phyloP scores from a whole-genome alignment of 2,329 filamentous ascomycete species.

The Paramyrothecium sp. region DNA sequence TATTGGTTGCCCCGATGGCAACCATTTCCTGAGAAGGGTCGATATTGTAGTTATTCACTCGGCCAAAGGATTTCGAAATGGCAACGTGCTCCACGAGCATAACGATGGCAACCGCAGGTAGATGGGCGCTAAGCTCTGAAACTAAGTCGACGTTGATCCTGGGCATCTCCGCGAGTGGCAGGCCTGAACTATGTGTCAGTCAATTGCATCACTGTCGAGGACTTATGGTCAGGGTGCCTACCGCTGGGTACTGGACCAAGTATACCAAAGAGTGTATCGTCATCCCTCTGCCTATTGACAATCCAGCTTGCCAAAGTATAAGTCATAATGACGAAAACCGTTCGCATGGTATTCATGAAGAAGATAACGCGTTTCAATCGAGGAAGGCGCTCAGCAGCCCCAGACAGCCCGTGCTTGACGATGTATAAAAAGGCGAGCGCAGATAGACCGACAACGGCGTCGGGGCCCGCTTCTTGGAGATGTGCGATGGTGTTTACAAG shows the following conservation, averaged over 20 bases:
- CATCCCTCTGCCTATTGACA: slow-evolving; percentile 67
- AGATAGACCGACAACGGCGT: slow-evolving; percentile 86
- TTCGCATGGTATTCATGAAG: slow-evolving; percentile 87
- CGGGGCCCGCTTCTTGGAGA: slow-evolving; percentile 64
- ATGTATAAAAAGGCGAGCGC: slow-evolving; percentile 75
- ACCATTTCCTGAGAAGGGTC: slow-evolving; percentile 95
- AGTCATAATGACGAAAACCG: slow-evolving; percentile 85
- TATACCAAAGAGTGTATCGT: slow-evolving; percentile 69
- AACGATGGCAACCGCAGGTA: slow-evolving; percentile 90
- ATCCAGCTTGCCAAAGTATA: slow-evolving; percentile 91
- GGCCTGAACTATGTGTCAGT: slow-evolving; percentile 47
- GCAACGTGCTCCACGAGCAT: slow-evolving; percentile 95
- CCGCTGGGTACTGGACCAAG: slow-evolving; percentile 75
- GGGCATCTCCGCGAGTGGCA: slow-evolving; percentile 76
- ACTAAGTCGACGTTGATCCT: slow-evolving; percentile 66
- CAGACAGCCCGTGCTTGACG: slow-evolving; percentile 66
- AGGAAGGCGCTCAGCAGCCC: slow-evolving; percentile 67
- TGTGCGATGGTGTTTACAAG: slow-evolving; percentile 80
- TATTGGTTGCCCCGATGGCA: slow-evolving; percentile 86
- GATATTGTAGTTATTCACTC: slow-evolving; percentile 94
- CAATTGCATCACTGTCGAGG: neutral
- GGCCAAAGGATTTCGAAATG: slow-evolving; percentile 94
- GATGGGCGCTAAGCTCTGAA: slow-evolving; percentile 63
- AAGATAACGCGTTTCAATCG: slow-evolving; percentile 73
- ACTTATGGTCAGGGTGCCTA: slow-evolving; percentile 10